phyloP scores from a whole-genome alignment of 306 rosid species.

The Acacia acuminata region DNA sequence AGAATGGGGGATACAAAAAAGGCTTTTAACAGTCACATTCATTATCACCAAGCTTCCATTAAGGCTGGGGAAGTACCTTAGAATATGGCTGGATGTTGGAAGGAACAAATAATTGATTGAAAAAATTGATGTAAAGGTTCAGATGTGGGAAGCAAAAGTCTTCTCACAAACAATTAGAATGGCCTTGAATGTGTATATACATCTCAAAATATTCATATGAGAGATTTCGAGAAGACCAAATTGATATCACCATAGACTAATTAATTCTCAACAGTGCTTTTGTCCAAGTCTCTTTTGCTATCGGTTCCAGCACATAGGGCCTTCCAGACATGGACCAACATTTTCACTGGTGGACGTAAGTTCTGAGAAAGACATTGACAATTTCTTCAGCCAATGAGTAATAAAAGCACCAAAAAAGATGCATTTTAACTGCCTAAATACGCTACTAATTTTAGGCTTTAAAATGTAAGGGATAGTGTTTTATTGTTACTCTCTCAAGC shows the following conservation, averaged over 20 bases:
- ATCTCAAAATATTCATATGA: background rate
- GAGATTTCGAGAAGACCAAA: background rate
- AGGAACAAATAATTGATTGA: background rate
- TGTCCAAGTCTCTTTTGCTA: background rate
- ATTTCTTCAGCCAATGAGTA: constrained; percentile 6
- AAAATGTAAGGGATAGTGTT: background rate
- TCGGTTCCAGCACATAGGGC: constrained; percentile 71
- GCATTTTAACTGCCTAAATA: background rate
- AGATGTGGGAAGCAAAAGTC: background rate
- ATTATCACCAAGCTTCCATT: background rate
- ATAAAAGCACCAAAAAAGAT: background rate
- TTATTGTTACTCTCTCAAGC: background rate
- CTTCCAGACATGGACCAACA: constrained; percentile 90
- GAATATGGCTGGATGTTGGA: background rate
- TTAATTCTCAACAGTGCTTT: background rate
- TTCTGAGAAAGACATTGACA: constrained; percentile 47
- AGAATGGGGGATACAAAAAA: background rate
- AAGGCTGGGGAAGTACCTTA: background rate
- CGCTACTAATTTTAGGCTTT: constrained; percentile 24
- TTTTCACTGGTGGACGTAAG: constrained; percentile 75
- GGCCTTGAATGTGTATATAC: background rate
- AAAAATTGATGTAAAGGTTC: background rate
- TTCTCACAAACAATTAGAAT: background rate
- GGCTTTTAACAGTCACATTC: background rate
- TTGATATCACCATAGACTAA: background rate